Evolutionary conservation across 1,284 basidiomycete species (phyloP), one percentile per base, ranked within the genome.

Genomic region (Tremellales sp.): DNA sequence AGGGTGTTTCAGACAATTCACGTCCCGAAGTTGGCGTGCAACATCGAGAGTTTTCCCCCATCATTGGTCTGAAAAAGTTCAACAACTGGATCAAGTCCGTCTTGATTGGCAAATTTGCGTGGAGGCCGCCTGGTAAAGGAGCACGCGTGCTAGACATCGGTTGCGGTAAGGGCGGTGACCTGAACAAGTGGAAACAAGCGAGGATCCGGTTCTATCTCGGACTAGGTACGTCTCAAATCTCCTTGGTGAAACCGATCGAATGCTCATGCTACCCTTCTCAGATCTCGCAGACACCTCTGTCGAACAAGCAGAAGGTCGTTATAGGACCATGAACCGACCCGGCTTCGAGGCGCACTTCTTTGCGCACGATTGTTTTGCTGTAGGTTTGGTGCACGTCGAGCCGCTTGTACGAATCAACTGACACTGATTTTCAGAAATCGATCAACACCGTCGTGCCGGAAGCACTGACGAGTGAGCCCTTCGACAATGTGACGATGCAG

Each of bases 61-160:
- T 98, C 64, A 90, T 97, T 49, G 92, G 91, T 19, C 79, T 99
- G 47, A 93, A 94, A 72, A 88, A 82, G 68, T 98, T 97, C 76
- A 99, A 99, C 76, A 98, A 99, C 74, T 99, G 95, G 93, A 84
- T 97, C 61, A 97, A 97, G 73, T 90, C 88, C 12, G 89, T 95
- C 9, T 78, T 97, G 52, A 94, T 97, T 61, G 85, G 85, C 7
- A 85, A 84, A 44, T 94, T 89, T 66, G 55, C 63, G 25, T 50
- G 53, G 56, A 46, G 63, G 12, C 44, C 25, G 22, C 50, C 50
- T 12, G 48, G 51, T 10, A 49, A 58, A 8, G 50, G 69, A 66
- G 48, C 77, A 70, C 87, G 86, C 62, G 87, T 98, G 19, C 78
- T 99, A 25, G 95, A 99, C 68, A 79, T 99, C 67, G 95, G 95